phyloP scores from a whole-genome alignment of 2,329 filamentous ascomycete genomes.

The Conoideocrella luteorostrata region DNA sequence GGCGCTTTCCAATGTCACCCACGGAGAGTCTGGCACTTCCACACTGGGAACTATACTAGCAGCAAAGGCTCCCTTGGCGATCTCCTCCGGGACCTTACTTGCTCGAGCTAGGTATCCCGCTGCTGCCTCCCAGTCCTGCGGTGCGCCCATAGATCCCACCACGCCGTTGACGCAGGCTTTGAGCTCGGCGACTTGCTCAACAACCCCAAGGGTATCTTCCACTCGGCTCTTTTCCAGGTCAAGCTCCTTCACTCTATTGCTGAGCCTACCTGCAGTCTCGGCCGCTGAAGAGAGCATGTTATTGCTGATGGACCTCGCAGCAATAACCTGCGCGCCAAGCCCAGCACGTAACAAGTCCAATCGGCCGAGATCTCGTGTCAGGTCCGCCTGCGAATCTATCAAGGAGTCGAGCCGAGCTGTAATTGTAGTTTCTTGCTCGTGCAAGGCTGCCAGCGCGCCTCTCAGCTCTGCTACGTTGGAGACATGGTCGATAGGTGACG shows the following conservation, averaged over 20 bases:
- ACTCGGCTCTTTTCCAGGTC: slow-evolving; percentile 90
- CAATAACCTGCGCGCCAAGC: slow-evolving; percentile 78
- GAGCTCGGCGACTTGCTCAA: slow-evolving; percentile 93
- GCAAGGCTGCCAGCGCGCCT: slow-evolving; percentile 66
- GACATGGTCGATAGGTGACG: slow-evolving; percentile 56
- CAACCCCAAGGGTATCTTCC: slow-evolving; percentile 81
- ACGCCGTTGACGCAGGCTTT: slow-evolving; percentile 95
- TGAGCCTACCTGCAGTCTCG: slow-evolving; percentile 77
- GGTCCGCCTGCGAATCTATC: slow-evolving; percentile 75
- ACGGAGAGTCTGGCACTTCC: slow-evolving; percentile 88
- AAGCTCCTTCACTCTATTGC: slow-evolving; percentile 76
- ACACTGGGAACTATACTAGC: slow-evolving; percentile 90
- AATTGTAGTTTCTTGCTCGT: slow-evolving; percentile 67
- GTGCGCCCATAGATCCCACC: slow-evolving; percentile 91
- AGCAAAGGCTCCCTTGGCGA: slow-evolving; percentile 79
- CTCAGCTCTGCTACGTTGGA: slow-evolving; percentile 73
- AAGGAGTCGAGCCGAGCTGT: slow-evolving; percentile 69
- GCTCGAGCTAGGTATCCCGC: slow-evolving; percentile 84
- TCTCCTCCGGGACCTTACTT: slow-evolving; percentile 69
- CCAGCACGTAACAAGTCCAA: slow-evolving; percentile 86
- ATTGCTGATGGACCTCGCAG: slow-evolving; percentile 77
- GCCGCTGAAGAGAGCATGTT: slow-evolving; percentile 85
- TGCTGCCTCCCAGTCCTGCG: slow-evolving; percentile 97
- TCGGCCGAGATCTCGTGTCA: slow-evolving; percentile 78
- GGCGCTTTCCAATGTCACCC: slow-evolving; percentile 77